Base-by-base conservation (phyloP, 2,329 filamentous ascomycete genomes). In the Phoma sp. region DNA sequence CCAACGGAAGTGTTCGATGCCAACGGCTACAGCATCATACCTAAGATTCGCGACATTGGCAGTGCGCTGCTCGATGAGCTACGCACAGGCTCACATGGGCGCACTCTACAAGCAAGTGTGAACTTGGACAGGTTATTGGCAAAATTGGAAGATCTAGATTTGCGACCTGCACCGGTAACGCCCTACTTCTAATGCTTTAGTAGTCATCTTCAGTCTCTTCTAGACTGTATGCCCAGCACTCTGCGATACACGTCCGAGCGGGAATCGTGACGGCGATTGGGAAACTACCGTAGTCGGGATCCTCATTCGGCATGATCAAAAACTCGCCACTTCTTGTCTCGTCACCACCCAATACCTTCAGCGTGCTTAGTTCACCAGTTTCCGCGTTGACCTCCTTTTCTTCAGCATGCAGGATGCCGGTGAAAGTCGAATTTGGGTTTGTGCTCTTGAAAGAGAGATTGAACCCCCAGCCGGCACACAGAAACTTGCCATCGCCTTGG, bases 261-360 rank as follows among this genome's bases (percentile, higher is more conserved):
- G 82, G 82, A 29, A 84, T 80, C 0, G 82, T 85, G 1, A 85
- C 78, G 24, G 77, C 78, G 29, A 84, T 85, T 0, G 82, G 82
- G 53, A 84, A 84, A 0, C 80, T 81, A 1, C 82, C 83, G 63
- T 85, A 85, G 56, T 85, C 82, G 0, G 82, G 82, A 31, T 83
- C 75, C 31, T 84, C 80, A 53, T 79, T 82, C 0, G 81, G 84
- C 84, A 86, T 86, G 59, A 84, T 81, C 17, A 77, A 64, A 43
- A 77, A 80, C 41, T 72, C 70, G 1, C 82, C 82, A 59, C 78
- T 79, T 22, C 77, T 63, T 5, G 78, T 81, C 71, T 82, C 79
- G 41, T 81, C 79, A 0, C 79, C 78, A 49, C 78, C 77, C 22
- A 81, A 55, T 19, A 66, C 58, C 25, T 77, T 69, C 51, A 75